These are phyloP conservation scores for Suhomyces wounanorum DNA, from an alignment of 1,139 yeast species.

Conservation along the genomic window DNA sequence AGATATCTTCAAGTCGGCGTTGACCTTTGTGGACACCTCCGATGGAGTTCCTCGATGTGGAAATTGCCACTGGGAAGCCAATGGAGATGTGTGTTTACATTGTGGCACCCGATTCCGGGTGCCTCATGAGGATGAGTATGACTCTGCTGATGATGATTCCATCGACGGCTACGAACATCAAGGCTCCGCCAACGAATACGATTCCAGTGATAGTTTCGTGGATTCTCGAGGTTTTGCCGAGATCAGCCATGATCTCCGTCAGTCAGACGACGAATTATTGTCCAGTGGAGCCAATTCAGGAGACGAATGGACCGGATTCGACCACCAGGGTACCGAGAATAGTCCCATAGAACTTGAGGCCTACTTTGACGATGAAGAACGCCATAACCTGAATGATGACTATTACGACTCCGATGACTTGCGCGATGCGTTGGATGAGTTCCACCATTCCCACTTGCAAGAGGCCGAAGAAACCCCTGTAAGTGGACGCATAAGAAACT, in stretches of 20 bases:
- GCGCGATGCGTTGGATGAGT: conserved; percentile 20
- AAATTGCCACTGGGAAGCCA: conserved; percentile 81
- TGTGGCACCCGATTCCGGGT: conserved; percentile 49
- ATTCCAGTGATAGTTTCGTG: conserved; percentile 27
- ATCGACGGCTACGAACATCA: conserved; percentile 14
- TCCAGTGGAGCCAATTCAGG: conserved; percentile 9
- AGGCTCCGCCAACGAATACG: conserved; percentile 19
- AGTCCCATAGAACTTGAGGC: conserved; percentile 16
- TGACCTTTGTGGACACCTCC: conserved; percentile 57
- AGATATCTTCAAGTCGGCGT: conserved; percentile 50
- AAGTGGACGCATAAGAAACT: conserved; percentile 1
- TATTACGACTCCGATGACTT: conserved; percentile 19
- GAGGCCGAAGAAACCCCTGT: conserved; percentile 12
- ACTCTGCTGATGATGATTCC: conserved; percentile 34
- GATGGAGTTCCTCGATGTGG: conserved; percentile 84
- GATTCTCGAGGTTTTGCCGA: conserved; percentile 22
- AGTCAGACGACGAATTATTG: conserved; percentile 13
- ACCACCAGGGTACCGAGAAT: conserved; percentile 4
- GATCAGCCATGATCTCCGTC: conserved; percentile 15
- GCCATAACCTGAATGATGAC: conserved; percentile 3
- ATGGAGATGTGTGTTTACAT: conserved; percentile 54
- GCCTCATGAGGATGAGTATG: conserved; percentile 31
- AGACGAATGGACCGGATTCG: conserved; percentile 19
- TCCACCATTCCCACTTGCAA: conserved; percentile 19
- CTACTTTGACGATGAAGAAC: conserved; percentile 16